phyloP scores from a whole-genome alignment of 768 basidiomycete species.

The Lactarius akahatsu region DNA sequence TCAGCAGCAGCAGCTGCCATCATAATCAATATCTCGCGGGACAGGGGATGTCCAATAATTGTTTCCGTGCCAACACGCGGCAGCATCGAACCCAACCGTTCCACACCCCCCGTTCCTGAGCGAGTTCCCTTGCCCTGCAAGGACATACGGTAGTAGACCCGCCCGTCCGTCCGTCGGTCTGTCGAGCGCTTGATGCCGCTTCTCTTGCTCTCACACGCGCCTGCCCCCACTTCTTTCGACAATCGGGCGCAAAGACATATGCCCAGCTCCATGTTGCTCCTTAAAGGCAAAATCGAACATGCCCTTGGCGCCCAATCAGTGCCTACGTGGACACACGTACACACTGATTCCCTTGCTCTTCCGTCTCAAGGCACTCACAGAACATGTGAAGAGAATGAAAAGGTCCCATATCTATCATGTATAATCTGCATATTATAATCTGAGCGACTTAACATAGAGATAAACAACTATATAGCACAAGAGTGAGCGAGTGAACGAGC shows the following conservation, averaged over 20 bases:
- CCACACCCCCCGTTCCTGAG: slow-evolving; percentile 1
- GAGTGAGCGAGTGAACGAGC: slow-evolving; percentile 6
- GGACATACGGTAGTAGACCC: not conserved
- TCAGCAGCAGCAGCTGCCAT: not conserved
- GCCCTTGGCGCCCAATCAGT: slow-evolving; percentile 3
- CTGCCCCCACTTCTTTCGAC: not conserved
- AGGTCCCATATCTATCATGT: slow-evolving; percentile 15
- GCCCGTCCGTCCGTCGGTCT: not conserved
- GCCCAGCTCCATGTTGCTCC: not conserved
- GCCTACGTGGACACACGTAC: not conserved
- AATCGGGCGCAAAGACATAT: slow-evolving; percentile 1
- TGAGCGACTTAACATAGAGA: slow-evolving; percentile 22
- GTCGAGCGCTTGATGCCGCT: not conserved
- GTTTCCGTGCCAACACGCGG: slow-evolving; percentile 11
- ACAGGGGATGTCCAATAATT: not conserved
- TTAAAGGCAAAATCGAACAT: slow-evolving; percentile 9
- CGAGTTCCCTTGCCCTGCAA: not conserved
- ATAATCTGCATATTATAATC: slow-evolving; percentile 24
- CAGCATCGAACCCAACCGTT: not conserved
- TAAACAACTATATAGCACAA: slow-evolving; percentile 27
- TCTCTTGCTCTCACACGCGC: not conserved
- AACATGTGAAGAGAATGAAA: not conserved
- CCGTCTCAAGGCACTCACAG: not conserved
- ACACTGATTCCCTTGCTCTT: not conserved
- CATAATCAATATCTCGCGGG: not conserved